These are phyloP conservation scores for Ceratocystis ficicola DNA, from an alignment of 2,329 filamentous ascomycete genomes.

Conservation along the genomic window DNA sequence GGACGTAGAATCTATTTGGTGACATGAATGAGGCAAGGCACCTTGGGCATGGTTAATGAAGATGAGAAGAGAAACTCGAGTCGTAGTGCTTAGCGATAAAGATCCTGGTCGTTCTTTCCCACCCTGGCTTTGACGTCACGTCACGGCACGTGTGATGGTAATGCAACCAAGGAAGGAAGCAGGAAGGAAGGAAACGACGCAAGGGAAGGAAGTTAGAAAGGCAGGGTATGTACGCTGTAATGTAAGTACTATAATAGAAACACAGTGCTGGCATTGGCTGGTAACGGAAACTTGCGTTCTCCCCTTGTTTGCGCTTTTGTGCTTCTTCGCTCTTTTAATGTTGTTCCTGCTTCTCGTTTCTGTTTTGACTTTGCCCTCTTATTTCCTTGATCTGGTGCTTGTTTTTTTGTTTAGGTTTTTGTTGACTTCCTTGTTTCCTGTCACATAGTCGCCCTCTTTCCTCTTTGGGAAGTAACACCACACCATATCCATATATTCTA, in stretches of 20 bases:
- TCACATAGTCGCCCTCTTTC: neutral
- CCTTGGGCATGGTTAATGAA: neutral
- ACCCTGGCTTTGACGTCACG: neutral
- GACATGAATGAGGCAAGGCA: neutral
- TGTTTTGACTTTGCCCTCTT: neutral
- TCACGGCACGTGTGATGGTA: neutral
- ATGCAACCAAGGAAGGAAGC: slow-evolving; percentile 1
- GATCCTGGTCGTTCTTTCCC: neutral
- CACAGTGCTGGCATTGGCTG: neutral
- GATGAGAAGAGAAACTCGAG: neutral
- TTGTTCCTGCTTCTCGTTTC: neutral
- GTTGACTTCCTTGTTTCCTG: neutral
- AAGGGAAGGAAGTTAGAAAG: neutral
- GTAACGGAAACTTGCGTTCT: neutral
- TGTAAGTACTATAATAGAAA: neutral
- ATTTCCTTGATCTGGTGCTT: neutral
- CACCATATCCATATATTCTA: neutral
- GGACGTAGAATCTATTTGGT: neutral
- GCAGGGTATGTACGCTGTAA: neutral
- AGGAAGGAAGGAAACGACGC: neutral
- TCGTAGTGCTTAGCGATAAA: neutral
- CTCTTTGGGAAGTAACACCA: neutral
- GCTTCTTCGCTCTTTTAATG: neutral
- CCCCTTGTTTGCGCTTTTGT: neutral
- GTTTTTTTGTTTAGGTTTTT: neutral